phyloP scores from a whole-genome alignment of 306 rosid genomes.

The Dalbergia cultrata region DNA sequence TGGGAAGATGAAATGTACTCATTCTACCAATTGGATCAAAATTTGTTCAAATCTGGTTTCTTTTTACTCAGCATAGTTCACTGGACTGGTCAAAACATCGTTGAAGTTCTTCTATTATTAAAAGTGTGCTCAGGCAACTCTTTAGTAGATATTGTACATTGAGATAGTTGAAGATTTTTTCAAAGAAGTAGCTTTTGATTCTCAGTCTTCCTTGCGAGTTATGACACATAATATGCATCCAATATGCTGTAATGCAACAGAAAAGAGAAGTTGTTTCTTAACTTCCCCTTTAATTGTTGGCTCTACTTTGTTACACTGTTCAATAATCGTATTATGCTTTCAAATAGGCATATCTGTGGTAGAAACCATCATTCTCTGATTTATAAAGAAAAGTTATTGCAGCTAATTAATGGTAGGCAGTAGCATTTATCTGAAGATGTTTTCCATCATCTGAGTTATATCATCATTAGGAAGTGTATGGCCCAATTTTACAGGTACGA shows the following conservation, averaged over 20 bases:
- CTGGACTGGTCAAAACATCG: neutral
- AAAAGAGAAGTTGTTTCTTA: constrained; percentile 9
- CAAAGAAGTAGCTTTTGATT: neutral
- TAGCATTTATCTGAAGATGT: constrained; percentile 27
- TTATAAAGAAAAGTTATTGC: neutral
- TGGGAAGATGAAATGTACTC: neutral
- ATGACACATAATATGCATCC: constrained; percentile 17
- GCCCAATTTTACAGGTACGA: constrained; percentile 71
- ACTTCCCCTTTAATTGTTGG: constrained; percentile 3
- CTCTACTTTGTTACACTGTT: constrained; percentile 11
- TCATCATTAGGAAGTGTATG: constrained; percentile 32
- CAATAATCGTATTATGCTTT: constrained; percentile 23
- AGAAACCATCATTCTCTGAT: constrained; percentile 5
- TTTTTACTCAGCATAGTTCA: constrained; percentile 11
- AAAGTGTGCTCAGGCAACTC: neutral
- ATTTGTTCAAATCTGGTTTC: neutral
- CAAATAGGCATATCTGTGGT: neutral
- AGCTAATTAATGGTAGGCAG: neutral
- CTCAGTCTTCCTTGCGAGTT: constrained; percentile 8
- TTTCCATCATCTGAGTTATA: constrained; percentile 37
- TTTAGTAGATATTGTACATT: constrained; percentile 8
- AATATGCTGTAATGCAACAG: neutral
- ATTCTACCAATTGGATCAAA: constrained; percentile 9
- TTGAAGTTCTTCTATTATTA: constrained; percentile 9
- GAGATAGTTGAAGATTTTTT: constrained; percentile 23